These are phyloP conservation scores for Zasmidium cellare DNA, from an alignment of 2,329 filamentous ascomycete genomes.

Conservation along the genomic window DNA sequence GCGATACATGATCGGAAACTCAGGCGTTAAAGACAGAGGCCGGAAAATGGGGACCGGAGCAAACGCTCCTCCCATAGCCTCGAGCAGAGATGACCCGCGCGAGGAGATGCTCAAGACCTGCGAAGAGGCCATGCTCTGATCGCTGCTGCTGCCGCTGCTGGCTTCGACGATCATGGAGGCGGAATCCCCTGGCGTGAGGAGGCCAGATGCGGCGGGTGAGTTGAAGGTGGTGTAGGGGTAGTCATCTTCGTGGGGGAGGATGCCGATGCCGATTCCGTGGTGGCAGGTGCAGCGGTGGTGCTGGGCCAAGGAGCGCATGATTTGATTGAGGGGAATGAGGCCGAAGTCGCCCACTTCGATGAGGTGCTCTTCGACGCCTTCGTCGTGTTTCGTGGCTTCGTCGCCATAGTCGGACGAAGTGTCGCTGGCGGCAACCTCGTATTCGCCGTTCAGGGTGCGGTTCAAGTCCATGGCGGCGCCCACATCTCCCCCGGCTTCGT, in stretches of 20 bases:
- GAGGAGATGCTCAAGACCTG: conserved; percentile 1
- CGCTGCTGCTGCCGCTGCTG: not conserved
- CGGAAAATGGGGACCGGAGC: not conserved
- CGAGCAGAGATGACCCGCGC: conserved; percentile 5
- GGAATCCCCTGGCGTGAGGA: not conserved
- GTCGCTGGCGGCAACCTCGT: not conserved
- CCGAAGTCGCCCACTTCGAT: conserved; percentile 14
- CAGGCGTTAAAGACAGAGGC: conserved; percentile 1
- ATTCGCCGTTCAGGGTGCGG: not conserved
- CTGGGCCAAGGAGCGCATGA: not conserved
- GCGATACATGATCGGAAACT: not conserved
- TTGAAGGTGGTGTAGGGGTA: not conserved
- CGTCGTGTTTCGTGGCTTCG: not conserved
- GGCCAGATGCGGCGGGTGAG: not conserved
- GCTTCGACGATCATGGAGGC: conserved; percentile 6
- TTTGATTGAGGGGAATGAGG: not conserved
- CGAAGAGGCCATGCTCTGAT: conserved; percentile 8
- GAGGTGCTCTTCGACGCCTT: conserved; percentile 7
- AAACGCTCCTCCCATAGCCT: not conserved
- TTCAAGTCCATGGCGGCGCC: not conserved
- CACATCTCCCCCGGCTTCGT: not conserved
- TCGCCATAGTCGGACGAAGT: not conserved
- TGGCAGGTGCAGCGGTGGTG: conserved; percentile 7
- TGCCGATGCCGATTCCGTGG: not conserved
- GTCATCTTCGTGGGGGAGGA: not conserved